These are phyloP conservation scores for Phytopythium montanum DNA, from an alignment of 352 stramenopile genomes.

Conservation along the genomic window DNA sequence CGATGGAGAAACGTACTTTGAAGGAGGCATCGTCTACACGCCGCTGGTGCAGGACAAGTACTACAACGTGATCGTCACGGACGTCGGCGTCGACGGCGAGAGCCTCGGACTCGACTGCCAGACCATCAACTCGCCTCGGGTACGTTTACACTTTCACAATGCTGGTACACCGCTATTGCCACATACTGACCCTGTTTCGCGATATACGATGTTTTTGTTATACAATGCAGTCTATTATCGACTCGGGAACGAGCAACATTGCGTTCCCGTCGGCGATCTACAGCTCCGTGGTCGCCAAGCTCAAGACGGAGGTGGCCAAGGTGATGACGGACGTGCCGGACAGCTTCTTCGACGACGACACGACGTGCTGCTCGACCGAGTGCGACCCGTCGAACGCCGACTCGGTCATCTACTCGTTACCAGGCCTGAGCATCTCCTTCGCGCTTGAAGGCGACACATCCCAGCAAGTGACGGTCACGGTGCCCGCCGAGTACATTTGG, in stretches of 20 bases:
- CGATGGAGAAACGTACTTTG: constrained; percentile 50
- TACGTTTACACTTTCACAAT: constrained; percentile 3
- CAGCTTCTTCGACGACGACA: constrained; percentile 68
- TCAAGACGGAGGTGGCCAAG: constrained; percentile 50
- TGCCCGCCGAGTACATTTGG: constrained; percentile 83
- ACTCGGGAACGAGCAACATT: constrained; percentile 82
- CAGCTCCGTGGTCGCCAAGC: constrained; percentile 42
- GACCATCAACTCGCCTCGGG: constrained; percentile 61
- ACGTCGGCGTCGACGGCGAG: constrained; percentile 45
- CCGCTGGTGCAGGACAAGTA: constrained; percentile 73
- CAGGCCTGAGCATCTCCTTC: constrained; percentile 56
- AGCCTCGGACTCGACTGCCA: constrained; percentile 52
- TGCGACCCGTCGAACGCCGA: constrained; percentile 65
- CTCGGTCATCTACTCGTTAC: constrained; percentile 60
- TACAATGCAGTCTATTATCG: constrained; percentile 45
- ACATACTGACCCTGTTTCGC: too few relatives aligned
- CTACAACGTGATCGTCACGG: constrained; percentile 78
- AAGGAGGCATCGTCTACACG: constrained; percentile 62
- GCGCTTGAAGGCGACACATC: constrained; percentile 39
- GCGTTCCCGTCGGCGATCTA: constrained; percentile 70
- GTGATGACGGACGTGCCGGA: constrained; percentile 40
- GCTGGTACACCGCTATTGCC: too few relatives aligned
- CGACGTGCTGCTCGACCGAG: constrained; percentile 57
- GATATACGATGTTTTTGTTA: not conserved
- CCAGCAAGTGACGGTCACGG: constrained; percentile 68